Conservation (phyloP, 208 protist species). For the Acanthamoeba royreba region DNA sequence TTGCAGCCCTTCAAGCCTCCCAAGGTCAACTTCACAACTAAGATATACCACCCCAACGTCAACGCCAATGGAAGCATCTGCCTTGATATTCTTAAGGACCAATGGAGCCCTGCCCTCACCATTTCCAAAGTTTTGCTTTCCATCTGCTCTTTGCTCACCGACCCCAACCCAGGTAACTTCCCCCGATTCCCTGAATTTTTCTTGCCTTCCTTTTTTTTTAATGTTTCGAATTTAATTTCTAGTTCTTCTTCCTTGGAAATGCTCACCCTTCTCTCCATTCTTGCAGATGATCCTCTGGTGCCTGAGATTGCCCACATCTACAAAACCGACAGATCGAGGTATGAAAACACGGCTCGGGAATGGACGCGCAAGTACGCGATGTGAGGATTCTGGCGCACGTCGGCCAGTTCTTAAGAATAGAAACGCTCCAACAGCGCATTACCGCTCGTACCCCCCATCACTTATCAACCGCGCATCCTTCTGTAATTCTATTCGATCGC, state of each 20-base stretch:
- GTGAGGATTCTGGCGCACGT: conserved; percentile 51
- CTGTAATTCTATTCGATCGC: no score
- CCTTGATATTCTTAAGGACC: conserved; percentile 88
- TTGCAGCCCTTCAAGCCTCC: conserved; percentile 96
- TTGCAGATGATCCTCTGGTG: conserved; percentile 83
- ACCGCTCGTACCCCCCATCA: no score
- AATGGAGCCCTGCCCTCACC: conserved; percentile 91
- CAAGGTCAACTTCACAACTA: conserved; percentile 83
- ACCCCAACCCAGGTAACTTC: conserved; percentile 96
- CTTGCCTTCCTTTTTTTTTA: not conserved
- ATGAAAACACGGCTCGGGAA: conserved; percentile 78
- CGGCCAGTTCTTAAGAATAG: no score
- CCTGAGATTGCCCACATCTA: conserved; percentile 84
- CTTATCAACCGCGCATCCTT: no score
- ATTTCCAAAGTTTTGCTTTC: conserved; percentile 96
- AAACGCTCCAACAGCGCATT: no score
- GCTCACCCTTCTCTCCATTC: conserved; percentile 51
- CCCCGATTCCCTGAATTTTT: not conserved
- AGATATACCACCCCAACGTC: conserved; percentile 90
- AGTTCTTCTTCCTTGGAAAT: not conserved
- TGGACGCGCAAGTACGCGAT: conserved; percentile 79
- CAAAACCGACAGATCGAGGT: conserved; percentile 64
- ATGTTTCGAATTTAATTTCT: not conserved
- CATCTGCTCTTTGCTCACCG: conserved; percentile 97
- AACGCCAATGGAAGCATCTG: conserved; percentile 86